A percentile compares a stretch with the other conserved stretches of the same genome.
phyloP scores from a whole-genome alignment of 129 eudicot species.

The Pulicaria dysenterica region DNA sequence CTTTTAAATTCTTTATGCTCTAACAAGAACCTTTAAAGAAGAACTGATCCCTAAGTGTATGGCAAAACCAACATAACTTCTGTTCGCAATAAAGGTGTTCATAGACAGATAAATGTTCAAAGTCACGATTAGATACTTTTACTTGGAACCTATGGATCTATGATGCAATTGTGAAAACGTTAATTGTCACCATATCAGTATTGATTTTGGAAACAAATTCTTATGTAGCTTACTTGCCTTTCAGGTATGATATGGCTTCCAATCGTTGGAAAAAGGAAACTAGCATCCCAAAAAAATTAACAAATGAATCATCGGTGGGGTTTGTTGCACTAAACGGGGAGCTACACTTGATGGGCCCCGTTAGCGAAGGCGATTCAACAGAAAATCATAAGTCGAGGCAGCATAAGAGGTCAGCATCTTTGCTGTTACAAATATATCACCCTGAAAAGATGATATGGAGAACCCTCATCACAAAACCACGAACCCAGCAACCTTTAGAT shows the following conservation, averaged over 20 bases:
- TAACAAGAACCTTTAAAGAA: background rate
- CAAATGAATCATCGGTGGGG: slow-evolving; percentile 62
- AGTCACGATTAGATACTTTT: background rate
- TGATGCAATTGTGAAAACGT: background rate
- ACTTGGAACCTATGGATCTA: slow-evolving; percentile 9
- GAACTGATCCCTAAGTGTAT: background rate
- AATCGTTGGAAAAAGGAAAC: slow-evolving; percentile 84
- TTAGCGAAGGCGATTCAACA: slow-evolving; percentile 45
- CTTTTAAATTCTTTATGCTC: background rate
- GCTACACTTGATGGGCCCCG: slow-evolving; percentile 56
- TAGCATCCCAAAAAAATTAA: slow-evolving; percentile 62
- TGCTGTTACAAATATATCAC: slow-evolving; percentile 69
- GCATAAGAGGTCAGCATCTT: slow-evolving; percentile 58
- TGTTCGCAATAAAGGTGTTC: background rate
- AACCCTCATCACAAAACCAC: slow-evolving; percentile 67
- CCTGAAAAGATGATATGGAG: slow-evolving; percentile 83
- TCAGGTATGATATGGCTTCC: slow-evolving; percentile 71
- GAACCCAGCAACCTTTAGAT: slow-evolving; percentile 60
- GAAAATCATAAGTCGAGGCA: slow-evolving; percentile 52
- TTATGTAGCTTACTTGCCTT: background rate
- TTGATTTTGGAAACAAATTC: slow-evolving; percentile 7
- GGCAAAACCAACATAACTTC: background rate
- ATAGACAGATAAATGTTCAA: background rate
- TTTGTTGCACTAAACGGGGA: slow-evolving; percentile 73
- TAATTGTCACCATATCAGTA: background rate